Evolutionary conservation across 768 basidiomycete species (phyloP).

Genomic region (Pleurotus eryngii): DNA sequence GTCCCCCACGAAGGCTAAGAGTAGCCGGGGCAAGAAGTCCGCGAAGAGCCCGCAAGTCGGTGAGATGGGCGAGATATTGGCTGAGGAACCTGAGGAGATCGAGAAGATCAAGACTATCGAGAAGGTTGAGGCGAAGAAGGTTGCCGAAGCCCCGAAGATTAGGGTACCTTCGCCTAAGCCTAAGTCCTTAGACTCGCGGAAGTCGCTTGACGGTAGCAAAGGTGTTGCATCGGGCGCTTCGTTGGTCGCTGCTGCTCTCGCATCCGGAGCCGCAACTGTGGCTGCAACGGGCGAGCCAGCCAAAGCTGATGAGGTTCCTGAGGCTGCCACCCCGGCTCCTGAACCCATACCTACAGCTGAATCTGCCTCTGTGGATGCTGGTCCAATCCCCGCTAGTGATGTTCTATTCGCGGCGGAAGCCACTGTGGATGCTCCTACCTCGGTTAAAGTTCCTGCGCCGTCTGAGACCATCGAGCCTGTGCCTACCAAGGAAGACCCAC

Average conservation of each 20-base stretch:
- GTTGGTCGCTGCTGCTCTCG: constrained; percentile 17
- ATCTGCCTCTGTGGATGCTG: neutral
- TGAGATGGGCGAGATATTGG: constrained; percentile 69
- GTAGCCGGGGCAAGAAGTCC: constrained; percentile 31
- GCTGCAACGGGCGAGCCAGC: neutral
- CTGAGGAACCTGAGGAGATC: constrained; percentile 47
- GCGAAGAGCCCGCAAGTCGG: constrained; percentile 42
- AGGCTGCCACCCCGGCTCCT: constrained; percentile 2
- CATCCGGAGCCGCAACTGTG: constrained; percentile 17
- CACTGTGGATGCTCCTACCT: constrained; percentile 6
- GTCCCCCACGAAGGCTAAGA: constrained; percentile 26
- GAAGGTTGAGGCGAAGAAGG: constrained; percentile 15
- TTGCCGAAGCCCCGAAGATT: constrained; percentile 8
- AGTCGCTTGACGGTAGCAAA: neutral
- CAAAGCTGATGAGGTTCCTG: constrained; percentile 6
- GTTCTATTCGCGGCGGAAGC: neutral
- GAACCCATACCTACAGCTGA: neutral
- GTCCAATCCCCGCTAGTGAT: neutral
- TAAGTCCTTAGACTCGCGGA: constrained; percentile 22
- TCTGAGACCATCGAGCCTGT: too few relatives aligned
- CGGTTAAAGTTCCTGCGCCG: neutral
- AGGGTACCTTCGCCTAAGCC: constrained; percentile 27
- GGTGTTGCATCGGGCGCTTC: constrained; percentile 14
- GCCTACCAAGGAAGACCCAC: too few relatives aligned
- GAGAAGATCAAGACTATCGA: constrained; percentile 14